These are phyloP conservation scores for Coemansia sp. DNA, from an alignment of 192 early-diverging fungal genomes.

Conservation along the genomic window DNA sequence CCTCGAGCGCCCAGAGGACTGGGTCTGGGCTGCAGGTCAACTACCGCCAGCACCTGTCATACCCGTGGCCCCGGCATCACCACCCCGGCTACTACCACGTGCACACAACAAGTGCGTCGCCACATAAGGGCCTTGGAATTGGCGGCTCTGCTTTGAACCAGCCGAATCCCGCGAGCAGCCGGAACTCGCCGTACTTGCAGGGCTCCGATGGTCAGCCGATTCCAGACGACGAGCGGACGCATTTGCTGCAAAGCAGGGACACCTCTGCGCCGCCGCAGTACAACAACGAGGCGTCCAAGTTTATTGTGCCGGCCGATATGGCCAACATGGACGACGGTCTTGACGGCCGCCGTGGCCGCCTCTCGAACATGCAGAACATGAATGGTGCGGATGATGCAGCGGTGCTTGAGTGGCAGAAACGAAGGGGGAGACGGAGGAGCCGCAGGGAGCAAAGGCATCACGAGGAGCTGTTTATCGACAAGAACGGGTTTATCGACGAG, in stretches of 20 bases:
- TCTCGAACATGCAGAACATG: neutral
- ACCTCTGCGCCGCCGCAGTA: constrained; percentile 13
- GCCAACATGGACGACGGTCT: neutral
- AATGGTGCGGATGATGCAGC: neutral
- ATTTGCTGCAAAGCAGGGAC: constrained; percentile 23
- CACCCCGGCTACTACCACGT: neutral
- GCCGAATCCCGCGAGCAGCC: neutral
- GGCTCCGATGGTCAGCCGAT: neutral
- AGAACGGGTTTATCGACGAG: constrained; percentile 55
- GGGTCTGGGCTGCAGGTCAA: neutral
- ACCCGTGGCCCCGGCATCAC: neutral
- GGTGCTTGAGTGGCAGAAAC: neutral
- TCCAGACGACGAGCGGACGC: constrained; percentile 29
- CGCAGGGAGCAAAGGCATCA: constrained; percentile 30
- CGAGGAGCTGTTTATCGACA: constrained; percentile 55
- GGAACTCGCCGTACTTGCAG: constrained; percentile 17
- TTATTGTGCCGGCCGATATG: constrained; percentile 37
- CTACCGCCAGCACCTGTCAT: neutral
- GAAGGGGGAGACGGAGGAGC: constrained; percentile 1
- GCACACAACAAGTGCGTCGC: neutral
- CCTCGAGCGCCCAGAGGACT: constrained; percentile 14
- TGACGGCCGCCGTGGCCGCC: neutral
- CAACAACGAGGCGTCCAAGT: constrained; percentile 11
- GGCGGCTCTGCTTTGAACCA: neutral
- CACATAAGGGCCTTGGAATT: neutral